Evolutionary conservation across 2,329 filamentous ascomycete species (phyloP).

Genomic region (Aspergillus sp.): DNA sequence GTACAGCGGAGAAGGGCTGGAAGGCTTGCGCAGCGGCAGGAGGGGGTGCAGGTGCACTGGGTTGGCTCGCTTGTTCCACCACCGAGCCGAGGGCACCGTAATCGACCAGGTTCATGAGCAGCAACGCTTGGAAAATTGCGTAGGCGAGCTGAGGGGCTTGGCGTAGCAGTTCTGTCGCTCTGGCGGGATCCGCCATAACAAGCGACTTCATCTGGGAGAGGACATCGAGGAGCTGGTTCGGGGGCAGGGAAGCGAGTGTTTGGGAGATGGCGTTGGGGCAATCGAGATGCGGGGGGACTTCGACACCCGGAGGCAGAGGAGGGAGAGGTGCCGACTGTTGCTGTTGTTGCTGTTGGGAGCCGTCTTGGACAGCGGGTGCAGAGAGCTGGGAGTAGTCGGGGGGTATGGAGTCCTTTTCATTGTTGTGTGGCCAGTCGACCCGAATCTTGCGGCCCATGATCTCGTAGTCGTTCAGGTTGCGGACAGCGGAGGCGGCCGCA

Average conservation of each 20-base stretch:
- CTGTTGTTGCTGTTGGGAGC: not conserved
- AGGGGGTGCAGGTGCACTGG: conserved; percentile 41
- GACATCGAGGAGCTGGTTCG: conserved; percentile 88
- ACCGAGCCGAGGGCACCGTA: conserved; percentile 79
- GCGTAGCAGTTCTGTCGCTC: conserved; percentile 81
- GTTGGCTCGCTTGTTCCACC: conserved; percentile 62
- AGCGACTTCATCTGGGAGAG: conserved; percentile 92
- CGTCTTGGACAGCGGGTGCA: not conserved
- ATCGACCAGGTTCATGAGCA: conserved; percentile 90
- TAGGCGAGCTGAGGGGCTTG: conserved; percentile 92
- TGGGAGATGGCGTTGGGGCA: conserved; percentile 90
- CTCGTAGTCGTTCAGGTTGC: conserved; percentile 93
- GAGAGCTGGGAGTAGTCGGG: conserved; percentile 44
- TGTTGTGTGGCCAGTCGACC: conserved; percentile 95
- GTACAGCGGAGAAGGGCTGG: conserved; percentile 39
- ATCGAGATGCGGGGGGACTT: conserved; percentile 78
- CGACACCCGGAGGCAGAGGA: conserved; percentile 79
- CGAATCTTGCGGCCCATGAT: conserved; percentile 92
- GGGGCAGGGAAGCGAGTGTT: conserved; percentile 82
- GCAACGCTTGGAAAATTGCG: conserved; percentile 89
- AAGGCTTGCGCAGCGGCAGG: conserved; percentile 36
- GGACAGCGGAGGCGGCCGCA: conserved; percentile 87
- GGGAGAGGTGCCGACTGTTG: conserved; percentile 62
- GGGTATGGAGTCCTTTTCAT: conserved; percentile 67
- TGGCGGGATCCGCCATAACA: conserved; percentile 76